A percentile compares a stretch with the other conserved stretches of the same genome.
Evolutionary conservation across 1,284 basidiomycete genomes (phyloP).

Genomic region (Boletus albobrunnescens): DNA sequence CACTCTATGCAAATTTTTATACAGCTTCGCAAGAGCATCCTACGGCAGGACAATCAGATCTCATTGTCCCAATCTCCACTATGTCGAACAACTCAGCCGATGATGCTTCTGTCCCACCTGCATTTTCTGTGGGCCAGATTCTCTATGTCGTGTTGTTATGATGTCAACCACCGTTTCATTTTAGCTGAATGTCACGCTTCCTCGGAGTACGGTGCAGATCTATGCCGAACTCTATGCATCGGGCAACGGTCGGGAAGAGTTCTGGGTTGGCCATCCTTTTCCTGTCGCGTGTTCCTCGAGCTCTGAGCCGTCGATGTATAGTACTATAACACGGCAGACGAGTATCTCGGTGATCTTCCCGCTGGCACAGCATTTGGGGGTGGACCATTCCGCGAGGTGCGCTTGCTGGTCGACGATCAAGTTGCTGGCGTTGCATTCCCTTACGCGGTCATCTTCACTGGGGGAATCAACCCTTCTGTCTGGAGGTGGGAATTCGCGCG

Average conservation of each 20-base stretch:
- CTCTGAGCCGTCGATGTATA: slow-evolving; percentile 27
- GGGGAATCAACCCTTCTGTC: slow-evolving; percentile 68
- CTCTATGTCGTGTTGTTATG: neutral
- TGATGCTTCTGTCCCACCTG: slow-evolving; percentile 68
- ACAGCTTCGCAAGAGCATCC: slow-evolving; percentile 53
- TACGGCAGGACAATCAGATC: slow-evolving; percentile 54
- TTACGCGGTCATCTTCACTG: slow-evolving; percentile 77
- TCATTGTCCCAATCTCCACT: slow-evolving; percentile 68
- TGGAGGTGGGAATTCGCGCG: slow-evolving; percentile 51
- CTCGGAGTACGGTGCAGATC: slow-evolving; percentile 61
- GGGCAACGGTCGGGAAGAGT: slow-evolving; percentile 71
- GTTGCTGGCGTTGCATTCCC: slow-evolving; percentile 76
- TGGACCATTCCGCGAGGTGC: slow-evolving; percentile 77
- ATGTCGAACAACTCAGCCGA: slow-evolving; percentile 58
- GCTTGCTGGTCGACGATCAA: slow-evolving; percentile 68
- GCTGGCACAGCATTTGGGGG: slow-evolving; percentile 49
- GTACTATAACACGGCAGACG: slow-evolving; percentile 70
- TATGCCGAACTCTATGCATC: slow-evolving; percentile 73
- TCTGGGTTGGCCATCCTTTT: slow-evolving; percentile 52
- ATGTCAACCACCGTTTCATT: neutral
- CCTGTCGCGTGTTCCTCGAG: slow-evolving; percentile 2
- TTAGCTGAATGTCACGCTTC: slow-evolving; percentile 65
- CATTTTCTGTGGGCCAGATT: slow-evolving; percentile 54
- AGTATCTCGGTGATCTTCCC: slow-evolving; percentile 56
- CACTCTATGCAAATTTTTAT: slow-evolving; percentile 67